These are phyloP conservation scores for Tulasnella sp. DNA, from an alignment of 768 basidiomycete genomes.

Conservation along the genomic window DNA sequence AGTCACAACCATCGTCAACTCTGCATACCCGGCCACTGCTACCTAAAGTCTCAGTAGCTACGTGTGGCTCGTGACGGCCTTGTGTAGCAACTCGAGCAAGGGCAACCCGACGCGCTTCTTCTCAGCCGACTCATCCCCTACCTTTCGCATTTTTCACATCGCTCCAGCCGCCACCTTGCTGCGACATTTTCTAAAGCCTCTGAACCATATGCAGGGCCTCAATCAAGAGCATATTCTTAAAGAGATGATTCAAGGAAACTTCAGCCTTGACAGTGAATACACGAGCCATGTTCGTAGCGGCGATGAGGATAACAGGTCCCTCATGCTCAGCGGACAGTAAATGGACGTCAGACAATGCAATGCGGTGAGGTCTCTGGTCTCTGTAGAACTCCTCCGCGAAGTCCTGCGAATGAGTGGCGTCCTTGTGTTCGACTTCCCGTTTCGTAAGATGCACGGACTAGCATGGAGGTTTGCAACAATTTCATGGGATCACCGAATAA, in stretches of 20 bases:
- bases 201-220: slow-evolving; percentile 36
- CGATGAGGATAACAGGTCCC: slow-evolving; percentile 16
- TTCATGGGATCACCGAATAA: slow-evolving; percentile 31
- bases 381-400: neutral
- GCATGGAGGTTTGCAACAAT: slow-evolving; percentile 34
- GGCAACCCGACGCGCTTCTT: slow-evolving; percentile 22
- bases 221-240: slow-evolving; percentile 33
- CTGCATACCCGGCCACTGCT: no score
- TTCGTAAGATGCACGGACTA: slow-evolving; percentile 32
- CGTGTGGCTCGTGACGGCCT: slow-evolving; percentile 62
- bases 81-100: slow-evolving; percentile 64
- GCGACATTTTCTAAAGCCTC: slow-evolving; percentile 25
- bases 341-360: slow-evolving; percentile 10
- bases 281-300: slow-evolving; percentile 30
- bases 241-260: slow-evolving; percentile 35
- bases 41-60: no score
- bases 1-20: no score
- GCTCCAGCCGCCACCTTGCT: neutral
- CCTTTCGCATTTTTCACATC: slow-evolving; percentile 6
- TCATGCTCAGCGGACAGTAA: slow-evolving; percentile 3
- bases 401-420: neutral
- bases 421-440: slow-evolving; percentile 1
- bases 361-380: neutral
- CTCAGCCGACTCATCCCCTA: slow-evolving; percentile 12
- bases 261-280: slow-evolving; percentile 33